Percentiles rank a stretch among this genome's conserved stretches.
Evolutionary conservation across 495 filamentous ascomycete species (phyloP).

Genomic region (Podospora pseudopauciseta): DNA sequence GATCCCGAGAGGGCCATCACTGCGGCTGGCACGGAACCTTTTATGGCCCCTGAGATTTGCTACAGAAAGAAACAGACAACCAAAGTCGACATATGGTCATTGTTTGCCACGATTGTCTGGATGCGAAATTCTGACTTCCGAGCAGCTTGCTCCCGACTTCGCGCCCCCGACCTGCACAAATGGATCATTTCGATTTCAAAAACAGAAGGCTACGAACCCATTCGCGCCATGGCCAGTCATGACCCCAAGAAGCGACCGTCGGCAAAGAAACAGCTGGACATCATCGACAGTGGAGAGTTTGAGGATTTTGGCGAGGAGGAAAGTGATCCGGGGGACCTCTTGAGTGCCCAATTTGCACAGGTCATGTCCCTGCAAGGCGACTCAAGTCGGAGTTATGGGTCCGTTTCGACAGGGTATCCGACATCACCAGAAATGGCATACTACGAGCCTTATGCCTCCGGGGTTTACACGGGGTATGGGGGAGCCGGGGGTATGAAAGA

Average conservation of each 20-base stretch:
- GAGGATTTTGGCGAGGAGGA: conserved; percentile 1
- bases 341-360: conserved; percentile 11
- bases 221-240: conserved; percentile 25
- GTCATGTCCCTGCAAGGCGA: conserved; percentile 12
- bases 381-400: conserved; percentile 7
- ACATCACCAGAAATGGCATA: conserved; percentile 23
- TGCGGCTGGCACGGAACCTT: conserved; percentile 28
- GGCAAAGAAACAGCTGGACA: conserved; percentile 21
- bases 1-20: conserved; percentile 22
- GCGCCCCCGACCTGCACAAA: conserved; percentile 20
- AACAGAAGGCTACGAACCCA: conserved; percentile 14
- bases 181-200: conserved; percentile 20
- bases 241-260: conserved; percentile 25
- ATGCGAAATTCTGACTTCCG: conserved; percentile 27
- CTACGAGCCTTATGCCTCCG: conserved; percentile 26
- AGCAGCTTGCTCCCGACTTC: conserved; percentile 10
- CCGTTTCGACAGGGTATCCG: conserved; percentile 8
- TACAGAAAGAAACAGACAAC: conserved; percentile 28
- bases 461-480: conserved; percentile 1
- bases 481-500: conserved; percentile 14
- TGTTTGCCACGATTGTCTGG: conserved; percentile 43
- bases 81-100: conserved; percentile 43
- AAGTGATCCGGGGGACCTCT: background rate
- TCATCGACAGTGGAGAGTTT: conserved; percentile 12
- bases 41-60: conserved; percentile 36